Evolutionary conservation across 2,329 filamentous ascomycete species (phyloP), one percentile per base, ranked within the genome.

Genomic region (Stenocarpella maydis): DNA sequence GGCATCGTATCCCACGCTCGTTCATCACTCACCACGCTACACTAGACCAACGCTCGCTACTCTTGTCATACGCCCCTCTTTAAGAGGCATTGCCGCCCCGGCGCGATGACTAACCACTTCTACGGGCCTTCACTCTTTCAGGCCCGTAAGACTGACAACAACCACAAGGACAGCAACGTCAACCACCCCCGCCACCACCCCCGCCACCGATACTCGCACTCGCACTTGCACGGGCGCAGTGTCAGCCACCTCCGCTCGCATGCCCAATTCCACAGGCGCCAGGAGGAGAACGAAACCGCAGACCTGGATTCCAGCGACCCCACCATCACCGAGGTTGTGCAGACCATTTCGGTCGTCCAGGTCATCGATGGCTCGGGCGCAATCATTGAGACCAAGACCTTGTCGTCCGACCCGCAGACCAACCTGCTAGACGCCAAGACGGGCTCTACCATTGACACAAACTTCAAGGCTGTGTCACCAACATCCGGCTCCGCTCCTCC

Each of bases 341-440:
- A 87, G 76, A 88, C 87, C 73, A 78, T 89, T 72, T 87, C 86
- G 31, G 80, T 88, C 75, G 77, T 88, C 67, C 83, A 88, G 73
- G 74, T 85, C 71, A 82, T 88, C 71, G 85, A 88, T 77, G 78
- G 78, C 54, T 75, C 77, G 53, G 86, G 86, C 71, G 80, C 79
- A 34, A 79, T 83, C 60, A 74, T 87, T 54, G 77, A 80, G 64
- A 75, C 83, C 26, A 77, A 82, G 69, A 88, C 86, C 39, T 73
- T 82, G 67, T 77, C 75, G 72, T 78, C 79, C 49, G 72, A 79
- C 54, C 76, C 82, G 45, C 77, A 79, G 73, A 82, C 82, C 67
- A 76, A 80, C 67, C 74, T 82, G 71, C 74, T 79, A 71, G 77
- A 79, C 73, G 73, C 78, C 58, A 74, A 74, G 67, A 79, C 81